These are phyloP conservation scores for Zygoascus bituminiphila DNA, from an alignment of 805 yeast genomes.

Conservation along the genomic window DNA sequence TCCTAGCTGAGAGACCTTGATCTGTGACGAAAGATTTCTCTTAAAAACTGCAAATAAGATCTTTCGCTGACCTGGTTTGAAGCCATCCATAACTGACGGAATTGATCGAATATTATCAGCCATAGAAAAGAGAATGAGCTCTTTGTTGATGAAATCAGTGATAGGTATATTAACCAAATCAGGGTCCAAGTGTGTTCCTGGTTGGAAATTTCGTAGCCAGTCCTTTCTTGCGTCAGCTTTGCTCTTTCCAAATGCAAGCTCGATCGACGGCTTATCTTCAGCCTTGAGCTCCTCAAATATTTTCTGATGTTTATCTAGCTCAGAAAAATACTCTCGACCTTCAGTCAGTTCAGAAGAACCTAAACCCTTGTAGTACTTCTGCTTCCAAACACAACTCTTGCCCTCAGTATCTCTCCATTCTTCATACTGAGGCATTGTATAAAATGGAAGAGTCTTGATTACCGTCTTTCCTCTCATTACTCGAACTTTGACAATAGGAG, in stretches of 20 bases:
- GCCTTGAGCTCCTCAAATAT: conserved; percentile 73
- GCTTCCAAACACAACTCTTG: conserved; percentile 66
- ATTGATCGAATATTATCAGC: conserved; percentile 95
- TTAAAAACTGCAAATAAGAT: conserved; percentile 83
- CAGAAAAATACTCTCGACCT: conserved; percentile 79
- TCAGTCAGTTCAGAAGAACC: conserved; percentile 87
- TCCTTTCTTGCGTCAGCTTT: conserved; percentile 96
- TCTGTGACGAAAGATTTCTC: conserved; percentile 64
- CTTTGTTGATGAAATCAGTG: conserved; percentile 89
- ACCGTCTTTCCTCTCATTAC: conserved; percentile 43
- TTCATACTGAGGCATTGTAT: conserved; percentile 94
- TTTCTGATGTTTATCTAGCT: conserved; percentile 78
- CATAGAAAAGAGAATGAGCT: conserved; percentile 87
- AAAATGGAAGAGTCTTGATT: conserved; percentile 57
- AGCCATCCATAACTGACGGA: conserved; percentile 89
- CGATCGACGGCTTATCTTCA: conserved; percentile 65
- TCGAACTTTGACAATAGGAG: conserved; percentile 91
- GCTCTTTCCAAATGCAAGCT: conserved; percentile 87
- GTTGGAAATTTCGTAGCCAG: conserved; percentile 85
- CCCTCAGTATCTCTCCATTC: conserved; percentile 87
- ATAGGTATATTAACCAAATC: conserved; percentile 71
- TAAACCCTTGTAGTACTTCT: conserved; percentile 95
- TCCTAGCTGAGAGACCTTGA: conserved; percentile 83
- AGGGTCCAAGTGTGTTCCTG: conserved; percentile 89
- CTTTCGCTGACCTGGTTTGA: conserved; percentile 95